Evolutionary conservation across 345 rosid species (phyloP).

Genomic region (Citrus mangshanensis): DNA sequence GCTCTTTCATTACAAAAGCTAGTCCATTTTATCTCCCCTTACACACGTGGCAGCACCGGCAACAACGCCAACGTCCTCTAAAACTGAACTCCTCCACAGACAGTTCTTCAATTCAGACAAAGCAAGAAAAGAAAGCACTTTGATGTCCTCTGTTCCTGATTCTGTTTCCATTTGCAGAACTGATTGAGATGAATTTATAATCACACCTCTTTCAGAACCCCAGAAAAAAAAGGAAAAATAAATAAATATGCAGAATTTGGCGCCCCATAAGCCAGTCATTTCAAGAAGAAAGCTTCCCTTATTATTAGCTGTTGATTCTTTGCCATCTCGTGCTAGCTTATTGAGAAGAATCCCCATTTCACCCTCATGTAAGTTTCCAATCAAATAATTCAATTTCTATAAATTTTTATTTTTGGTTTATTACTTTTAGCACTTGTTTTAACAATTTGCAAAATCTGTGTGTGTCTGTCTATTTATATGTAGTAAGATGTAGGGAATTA

Average conservation of each 20-base stretch:
- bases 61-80: neutral
- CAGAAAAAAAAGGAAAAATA: neutral
- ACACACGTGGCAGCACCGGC: conserved; percentile 20
- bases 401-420: too few relatives aligned
- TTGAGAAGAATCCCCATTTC: conserved; percentile 34
- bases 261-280: conserved; percentile 29
- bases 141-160: neutral
- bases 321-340: conserved; percentile 40
- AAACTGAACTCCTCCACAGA: neutral
- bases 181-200: conserved; percentile 27
- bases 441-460: conserved; percentile 12
- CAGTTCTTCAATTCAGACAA: neutral
- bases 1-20: neutral
- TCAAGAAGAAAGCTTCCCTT: conserved; percentile 52
- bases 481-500: conserved; percentile 69
- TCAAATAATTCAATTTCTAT: neutral
- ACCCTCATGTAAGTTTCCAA: conserved; percentile 44
- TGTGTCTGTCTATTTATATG: conserved; percentile 6
- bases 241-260: conserved; percentile 42
- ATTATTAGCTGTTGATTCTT: conserved; percentile 43
- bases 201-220: neutral
- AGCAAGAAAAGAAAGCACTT: neutral
- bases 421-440: neutral
- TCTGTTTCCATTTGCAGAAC: neutral
- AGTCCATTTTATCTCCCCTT: conserved; percentile 10